Evolutionary conservation across 305 asterid species (phyloP).

Genomic region (Solanum hybrid): DNA sequence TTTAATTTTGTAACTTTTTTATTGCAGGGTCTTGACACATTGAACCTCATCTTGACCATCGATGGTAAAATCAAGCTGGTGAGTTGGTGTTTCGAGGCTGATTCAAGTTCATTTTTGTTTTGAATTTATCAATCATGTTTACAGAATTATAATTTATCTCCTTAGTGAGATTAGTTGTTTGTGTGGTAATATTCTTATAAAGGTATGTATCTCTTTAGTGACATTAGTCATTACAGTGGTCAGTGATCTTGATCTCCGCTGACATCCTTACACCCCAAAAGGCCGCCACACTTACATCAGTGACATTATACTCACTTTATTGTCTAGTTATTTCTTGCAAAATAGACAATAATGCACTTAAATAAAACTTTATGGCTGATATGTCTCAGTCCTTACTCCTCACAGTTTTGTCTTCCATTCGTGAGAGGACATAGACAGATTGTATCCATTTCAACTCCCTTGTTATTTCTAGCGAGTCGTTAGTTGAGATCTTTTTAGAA

Average conservation of each 20-base stretch:
- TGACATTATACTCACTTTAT: not conserved
- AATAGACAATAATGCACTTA: not conserved
- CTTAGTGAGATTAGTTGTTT: not conserved
- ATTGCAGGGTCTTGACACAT: conserved; percentile 72
- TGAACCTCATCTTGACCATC: conserved; percentile 58
- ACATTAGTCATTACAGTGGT: not conserved
- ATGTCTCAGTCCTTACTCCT: not conserved
- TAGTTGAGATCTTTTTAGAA: not conserved
- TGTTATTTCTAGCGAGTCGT: not conserved
- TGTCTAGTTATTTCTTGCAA: not conserved
- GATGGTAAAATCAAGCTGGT: conserved; percentile 78
- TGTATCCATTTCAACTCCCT: not conserved
- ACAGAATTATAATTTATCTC: not conserved
- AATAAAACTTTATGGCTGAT: not conserved
- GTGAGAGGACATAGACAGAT: not conserved
- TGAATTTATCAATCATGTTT: not conserved
- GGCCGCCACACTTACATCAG: not conserved
- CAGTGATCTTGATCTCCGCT: not conserved
- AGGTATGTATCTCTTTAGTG: not conserved
- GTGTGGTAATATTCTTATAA: not conserved
- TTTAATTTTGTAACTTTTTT: not conserved
- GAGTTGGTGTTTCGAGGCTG: conserved; percentile 8
- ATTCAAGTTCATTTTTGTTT: not conserved
- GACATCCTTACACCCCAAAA: not conserved
- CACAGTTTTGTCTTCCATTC: not conserved